Evolutionary conservation across 2,329 filamentous ascomycete genomes (phyloP).

Genomic region (Pyrenochaeta sp.): DNA sequence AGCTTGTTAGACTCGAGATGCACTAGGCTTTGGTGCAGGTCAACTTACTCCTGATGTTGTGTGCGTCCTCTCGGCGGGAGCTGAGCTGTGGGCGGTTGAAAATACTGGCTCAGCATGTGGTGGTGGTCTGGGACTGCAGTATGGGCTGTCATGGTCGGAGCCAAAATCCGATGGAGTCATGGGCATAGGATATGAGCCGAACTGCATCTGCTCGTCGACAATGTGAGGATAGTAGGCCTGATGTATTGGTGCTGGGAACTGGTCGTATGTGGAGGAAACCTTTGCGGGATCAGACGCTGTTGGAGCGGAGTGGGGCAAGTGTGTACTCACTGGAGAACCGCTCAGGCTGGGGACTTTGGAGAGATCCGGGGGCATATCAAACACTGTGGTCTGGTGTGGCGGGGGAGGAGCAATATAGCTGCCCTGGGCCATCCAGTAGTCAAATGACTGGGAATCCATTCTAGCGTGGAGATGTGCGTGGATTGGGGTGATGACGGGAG

Average conservation of each 20-base stretch:
- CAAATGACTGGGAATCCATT: constrained; percentile 48
- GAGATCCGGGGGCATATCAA: constrained; percentile 43
- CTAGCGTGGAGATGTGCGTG: constrained; percentile 6
- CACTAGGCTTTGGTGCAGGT: no score
- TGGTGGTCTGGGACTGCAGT: constrained; percentile 46
- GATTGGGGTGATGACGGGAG: constrained; percentile 9
- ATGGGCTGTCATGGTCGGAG: constrained; percentile 49
- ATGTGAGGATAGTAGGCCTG: constrained; percentile 45
- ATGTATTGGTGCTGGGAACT: constrained; percentile 40
- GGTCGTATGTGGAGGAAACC: constrained; percentile 49
- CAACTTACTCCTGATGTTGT: constrained; percentile 49
- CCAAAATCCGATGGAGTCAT: constrained; percentile 51
- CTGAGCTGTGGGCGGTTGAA: constrained; percentile 21
- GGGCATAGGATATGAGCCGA: constrained; percentile 44
- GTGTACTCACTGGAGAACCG: constrained; percentile 45
- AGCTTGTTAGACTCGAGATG: constrained; percentile 10
- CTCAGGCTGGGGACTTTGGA: constrained; percentile 49
- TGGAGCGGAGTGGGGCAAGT: background rate
- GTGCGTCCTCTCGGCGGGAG: constrained; percentile 41
- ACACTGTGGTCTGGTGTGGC: constrained; percentile 40
- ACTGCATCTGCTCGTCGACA: constrained; percentile 41
- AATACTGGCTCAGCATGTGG: constrained; percentile 35
- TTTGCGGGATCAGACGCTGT: constrained; percentile 16
- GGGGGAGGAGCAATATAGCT: constrained; percentile 38
- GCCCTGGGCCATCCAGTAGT: constrained; percentile 48